phyloP scores from a whole-genome alignment of 2,329 filamentous ascomycete genomes.

The Arthrobotrys iridis region DNA sequence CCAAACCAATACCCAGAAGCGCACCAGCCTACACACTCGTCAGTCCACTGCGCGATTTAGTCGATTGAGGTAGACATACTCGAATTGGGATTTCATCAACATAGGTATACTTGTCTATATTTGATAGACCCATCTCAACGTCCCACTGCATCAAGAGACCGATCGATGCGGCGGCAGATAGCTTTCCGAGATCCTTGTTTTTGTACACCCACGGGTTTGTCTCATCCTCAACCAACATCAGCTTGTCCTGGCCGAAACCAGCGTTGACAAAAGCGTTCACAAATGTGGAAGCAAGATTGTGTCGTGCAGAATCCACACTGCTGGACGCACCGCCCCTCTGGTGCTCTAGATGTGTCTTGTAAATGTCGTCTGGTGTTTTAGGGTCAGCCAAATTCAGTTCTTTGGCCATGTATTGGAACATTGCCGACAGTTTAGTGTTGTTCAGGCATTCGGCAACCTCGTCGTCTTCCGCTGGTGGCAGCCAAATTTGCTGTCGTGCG shows the following conservation, averaged over 20 bases:
- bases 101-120: slow-evolving; percentile 94
- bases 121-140: slow-evolving; percentile 88
- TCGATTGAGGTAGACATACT: slow-evolving; percentile 20
- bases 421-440: slow-evolving; percentile 85
- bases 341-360: slow-evolving; percentile 98
- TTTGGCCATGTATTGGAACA: slow-evolving; percentile 93
- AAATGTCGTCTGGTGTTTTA: slow-evolving; percentile 97
- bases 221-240: slow-evolving; percentile 91
- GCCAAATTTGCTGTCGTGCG: slow-evolving; percentile 86
- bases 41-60: not conserved
- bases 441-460: slow-evolving; percentile 84
- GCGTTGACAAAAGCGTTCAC: slow-evolving; percentile 98
- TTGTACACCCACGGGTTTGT: slow-evolving; percentile 98
- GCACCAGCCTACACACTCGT: slow-evolving; percentile 77
- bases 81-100: slow-evolving; percentile 78
- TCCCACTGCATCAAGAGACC: slow-evolving; percentile 95
- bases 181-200: slow-evolving; percentile 97
- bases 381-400: slow-evolving; percentile 97
- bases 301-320: slow-evolving; percentile 92
- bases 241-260: slow-evolving; percentile 93
- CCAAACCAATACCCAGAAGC: slow-evolving; percentile 90
- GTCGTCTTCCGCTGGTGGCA: slow-evolving; percentile 75
- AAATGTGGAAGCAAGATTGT: slow-evolving; percentile 94
- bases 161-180: slow-evolving; percentile 92
- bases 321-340: slow-evolving; percentile 83